Percentiles rank a stretch among this genome's conserved stretches.
These are phyloP conservation scores for Boletellus emodensis DNA, from an alignment of 768 basidiomycete genomes.

Conservation along the genomic window DNA sequence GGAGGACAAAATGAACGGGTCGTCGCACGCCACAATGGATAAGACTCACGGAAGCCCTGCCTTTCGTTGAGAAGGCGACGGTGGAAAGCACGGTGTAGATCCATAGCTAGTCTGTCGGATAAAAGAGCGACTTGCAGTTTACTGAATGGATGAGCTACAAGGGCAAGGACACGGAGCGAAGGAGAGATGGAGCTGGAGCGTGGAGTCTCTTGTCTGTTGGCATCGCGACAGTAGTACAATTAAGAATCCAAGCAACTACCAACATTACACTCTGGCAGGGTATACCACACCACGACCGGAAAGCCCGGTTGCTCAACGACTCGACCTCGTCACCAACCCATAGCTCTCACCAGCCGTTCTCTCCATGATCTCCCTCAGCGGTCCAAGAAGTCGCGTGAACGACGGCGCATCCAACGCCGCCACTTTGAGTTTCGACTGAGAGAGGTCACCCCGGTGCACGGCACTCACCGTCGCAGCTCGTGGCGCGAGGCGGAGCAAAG, in stretches of 20 bases:
- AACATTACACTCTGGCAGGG: not conserved
- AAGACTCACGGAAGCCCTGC: slow-evolving; percentile 22
- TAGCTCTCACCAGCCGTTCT: slow-evolving; percentile 80
- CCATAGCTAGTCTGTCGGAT: slow-evolving; percentile 19
- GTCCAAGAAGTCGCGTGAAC: slow-evolving; percentile 91
- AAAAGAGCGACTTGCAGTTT: slow-evolving; percentile 22
- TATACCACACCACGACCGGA: not conserved
- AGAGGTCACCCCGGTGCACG: slow-evolving; percentile 40
- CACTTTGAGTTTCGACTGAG: slow-evolving; percentile 74
- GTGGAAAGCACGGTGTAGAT: slow-evolving; percentile 11
- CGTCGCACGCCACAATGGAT: not conserved
- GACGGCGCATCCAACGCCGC: slow-evolving; percentile 91
- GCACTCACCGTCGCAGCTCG: slow-evolving; percentile 97
- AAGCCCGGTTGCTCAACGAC: slow-evolving; percentile 25
- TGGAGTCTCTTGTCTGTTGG: slow-evolving; percentile 17
- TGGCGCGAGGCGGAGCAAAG: slow-evolving; percentile 81
- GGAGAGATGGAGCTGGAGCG: not conserved
- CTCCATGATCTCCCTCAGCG: slow-evolving; percentile 90
- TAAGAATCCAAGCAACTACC: not conserved
- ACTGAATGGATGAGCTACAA: not conserved
- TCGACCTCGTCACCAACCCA: slow-evolving; percentile 33
- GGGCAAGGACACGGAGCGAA: slow-evolving; percentile 10
- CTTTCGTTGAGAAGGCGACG: slow-evolving; percentile 19
- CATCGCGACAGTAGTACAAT: slow-evolving; percentile 26
- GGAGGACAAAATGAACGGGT: not conserved